A percentile compares a stretch with the other conserved stretches of the same genome.
phyloP scores from a whole-genome alignment of 306 rosid genomes.

The Echinosophora koreensis region DNA sequence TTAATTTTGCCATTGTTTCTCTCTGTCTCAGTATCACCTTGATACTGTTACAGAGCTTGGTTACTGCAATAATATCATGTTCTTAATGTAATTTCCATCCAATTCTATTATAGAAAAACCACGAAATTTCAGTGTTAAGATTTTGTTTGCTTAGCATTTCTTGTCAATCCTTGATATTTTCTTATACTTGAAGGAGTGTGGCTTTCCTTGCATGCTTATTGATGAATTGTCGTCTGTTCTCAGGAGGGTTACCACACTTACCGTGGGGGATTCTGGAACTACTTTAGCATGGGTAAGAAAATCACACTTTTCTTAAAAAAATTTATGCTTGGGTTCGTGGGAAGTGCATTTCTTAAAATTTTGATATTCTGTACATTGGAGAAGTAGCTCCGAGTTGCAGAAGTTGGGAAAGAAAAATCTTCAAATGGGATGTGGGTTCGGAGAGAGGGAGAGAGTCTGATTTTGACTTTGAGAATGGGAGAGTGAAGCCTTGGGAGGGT shows the following conservation, averaged over 20 bases:
- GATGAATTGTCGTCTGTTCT: constrained; percentile 43
- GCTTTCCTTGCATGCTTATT: constrained; percentile 40
- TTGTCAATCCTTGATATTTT: constrained; percentile 34
- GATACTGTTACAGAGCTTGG: no score
- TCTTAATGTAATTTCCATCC: no score
- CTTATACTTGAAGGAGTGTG: constrained; percentile 26
- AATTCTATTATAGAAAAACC: background rate
- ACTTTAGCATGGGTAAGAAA: constrained; percentile 93
- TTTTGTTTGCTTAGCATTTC: constrained; percentile 5
- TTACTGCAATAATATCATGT: no score
- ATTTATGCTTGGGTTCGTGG: constrained; percentile 5
- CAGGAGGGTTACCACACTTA: constrained; percentile 85
- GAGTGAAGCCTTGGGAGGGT: constrained; percentile 95
- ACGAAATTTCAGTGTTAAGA: background rate
- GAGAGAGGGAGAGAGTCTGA: constrained; percentile 74
- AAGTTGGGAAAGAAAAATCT: no score
- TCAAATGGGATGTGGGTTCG: constrained; percentile 69
- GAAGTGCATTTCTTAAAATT: constrained; percentile 19
- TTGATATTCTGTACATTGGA: constrained; percentile 9
- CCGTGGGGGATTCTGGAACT: constrained; percentile 99
- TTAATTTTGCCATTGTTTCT: no score
- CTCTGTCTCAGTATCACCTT: no score
- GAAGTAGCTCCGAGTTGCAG: background rate
- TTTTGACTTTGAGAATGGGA: constrained; percentile 90
- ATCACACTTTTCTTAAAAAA: constrained; percentile 37